A percentile compares a stretch with the other conserved stretches of the same genome.
phyloP scores from a whole-genome alignment of 176 grass and related monocot genomes.

The Juncus inflexus region DNA sequence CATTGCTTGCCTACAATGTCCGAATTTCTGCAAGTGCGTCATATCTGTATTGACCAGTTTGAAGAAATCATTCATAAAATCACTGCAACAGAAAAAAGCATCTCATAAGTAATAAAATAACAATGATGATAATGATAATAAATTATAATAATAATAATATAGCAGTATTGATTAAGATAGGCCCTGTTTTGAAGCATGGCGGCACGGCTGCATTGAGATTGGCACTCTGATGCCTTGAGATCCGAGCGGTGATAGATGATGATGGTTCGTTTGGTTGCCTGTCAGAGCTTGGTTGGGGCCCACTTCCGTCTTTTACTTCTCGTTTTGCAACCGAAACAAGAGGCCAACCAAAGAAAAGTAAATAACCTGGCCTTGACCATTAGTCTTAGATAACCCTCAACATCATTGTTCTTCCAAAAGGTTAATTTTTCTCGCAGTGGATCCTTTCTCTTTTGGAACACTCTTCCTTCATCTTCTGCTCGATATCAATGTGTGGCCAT shows the following conservation, averaged over 20 bases:
- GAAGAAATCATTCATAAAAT: slow-evolving; percentile 93
- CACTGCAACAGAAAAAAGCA: slow-evolving; percentile 51
- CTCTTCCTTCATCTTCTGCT: slow-evolving; percentile 26
- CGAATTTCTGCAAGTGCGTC: slow-evolving; percentile 75
- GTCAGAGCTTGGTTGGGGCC: no score
- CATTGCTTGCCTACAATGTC: slow-evolving; percentile 84
- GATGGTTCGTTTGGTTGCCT: no score
- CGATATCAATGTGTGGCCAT: no score
- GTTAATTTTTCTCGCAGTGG: slow-evolving; percentile 94
- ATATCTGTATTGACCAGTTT: slow-evolving; percentile 69
- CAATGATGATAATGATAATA: no score
- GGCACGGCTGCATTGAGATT: slow-evolving; percentile 30
- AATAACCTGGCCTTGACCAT: slow-evolving; percentile 65
- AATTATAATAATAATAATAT: background rate
- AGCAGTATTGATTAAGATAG: slow-evolving; percentile 29
- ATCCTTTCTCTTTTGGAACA: slow-evolving; percentile 98
- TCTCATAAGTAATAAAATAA: background rate
- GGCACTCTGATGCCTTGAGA: background rate
- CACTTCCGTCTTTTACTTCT: no score
- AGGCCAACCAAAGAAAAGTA: no score
- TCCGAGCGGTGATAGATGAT: background rate
- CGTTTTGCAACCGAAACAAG: no score
- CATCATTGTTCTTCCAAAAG: slow-evolving; percentile 98
- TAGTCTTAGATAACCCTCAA: slow-evolving; percentile 84
- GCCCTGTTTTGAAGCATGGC: slow-evolving; percentile 13